Percentiles rank a stretch among this genome's conserved stretches.
Conservation (phyloP, 257 asterid species). For the Cinchona pubescens region DNA sequence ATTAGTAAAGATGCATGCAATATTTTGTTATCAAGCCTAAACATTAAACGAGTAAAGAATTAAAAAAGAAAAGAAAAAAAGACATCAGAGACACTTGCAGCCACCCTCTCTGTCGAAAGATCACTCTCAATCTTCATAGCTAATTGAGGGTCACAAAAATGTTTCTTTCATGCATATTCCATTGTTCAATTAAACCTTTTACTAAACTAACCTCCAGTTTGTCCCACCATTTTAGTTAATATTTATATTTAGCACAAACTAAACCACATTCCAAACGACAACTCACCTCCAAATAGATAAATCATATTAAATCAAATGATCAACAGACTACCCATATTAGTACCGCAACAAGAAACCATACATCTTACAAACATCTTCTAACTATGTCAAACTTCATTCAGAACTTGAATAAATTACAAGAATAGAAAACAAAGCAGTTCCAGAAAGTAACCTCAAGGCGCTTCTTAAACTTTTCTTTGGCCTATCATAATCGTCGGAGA, state of each 20-base stretch:
- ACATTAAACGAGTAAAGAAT: background rate
- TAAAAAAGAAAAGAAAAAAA: background rate
- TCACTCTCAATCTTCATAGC: background rate
- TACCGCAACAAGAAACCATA: background rate
- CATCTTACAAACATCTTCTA: background rate
- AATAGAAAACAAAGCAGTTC: constrained; percentile 13
- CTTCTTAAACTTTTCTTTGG: constrained; percentile 75
- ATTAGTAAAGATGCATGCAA: background rate
- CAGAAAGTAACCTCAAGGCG: constrained; percentile 62
- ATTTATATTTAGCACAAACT: too few relatives aligned
- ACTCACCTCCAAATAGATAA: constrained; percentile 2
- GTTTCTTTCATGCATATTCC: background rate
- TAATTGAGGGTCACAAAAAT: background rate
- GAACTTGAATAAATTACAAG: background rate
- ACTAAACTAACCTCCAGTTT: background rate
- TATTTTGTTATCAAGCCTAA: background rate
- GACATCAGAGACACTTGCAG: background rate
- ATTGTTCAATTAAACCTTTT: background rate
- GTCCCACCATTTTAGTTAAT: constrained; percentile 2
- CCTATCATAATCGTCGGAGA: constrained; percentile 62
- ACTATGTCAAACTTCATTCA: background rate
- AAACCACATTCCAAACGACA: background rate
- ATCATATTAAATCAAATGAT: background rate
- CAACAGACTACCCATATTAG: background rate
- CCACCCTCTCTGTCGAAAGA: background rate